Evolutionary conservation across 345 rosid species (phyloP).

Genomic region (Angophora floribunda): DNA sequence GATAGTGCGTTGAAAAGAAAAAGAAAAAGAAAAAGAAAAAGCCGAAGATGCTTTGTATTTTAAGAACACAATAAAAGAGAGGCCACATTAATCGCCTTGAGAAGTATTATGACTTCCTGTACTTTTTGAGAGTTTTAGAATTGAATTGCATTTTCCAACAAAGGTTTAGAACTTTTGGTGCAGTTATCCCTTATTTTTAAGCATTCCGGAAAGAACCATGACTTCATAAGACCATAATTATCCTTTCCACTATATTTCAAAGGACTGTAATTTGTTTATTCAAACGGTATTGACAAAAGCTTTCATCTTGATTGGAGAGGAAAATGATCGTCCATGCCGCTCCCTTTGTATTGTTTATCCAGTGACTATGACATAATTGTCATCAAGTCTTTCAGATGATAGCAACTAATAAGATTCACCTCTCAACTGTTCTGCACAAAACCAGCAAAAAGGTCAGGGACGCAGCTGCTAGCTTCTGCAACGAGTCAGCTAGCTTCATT

Average conservation of each 20-base stretch:
- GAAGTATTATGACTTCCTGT: neutral
- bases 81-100: neutral
- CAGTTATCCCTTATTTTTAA: neutral
- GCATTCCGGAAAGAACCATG: too few relatives aligned
- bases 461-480: neutral
- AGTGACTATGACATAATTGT: neutral
- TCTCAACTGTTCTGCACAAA: neutral
- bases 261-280: neutral
- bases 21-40: neutral
- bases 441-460: neutral
- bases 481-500: neutral
- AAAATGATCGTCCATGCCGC: neutral
- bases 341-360: neutral
- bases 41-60: fast-evolving
- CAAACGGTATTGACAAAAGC: neutral
- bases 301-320: neutral
- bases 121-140: neutral
- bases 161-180: neutral
- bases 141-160: neutral
- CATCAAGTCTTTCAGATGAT: neutral
- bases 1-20: fast-evolving
- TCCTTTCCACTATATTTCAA: neutral
- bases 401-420: neutral
- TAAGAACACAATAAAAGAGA: too few relatives aligned
- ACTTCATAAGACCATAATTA: too few relatives aligned